Evolutionary conservation across 2,329 filamentous ascomycete species (phyloP).

Genomic region (Xylaria sp.): DNA sequence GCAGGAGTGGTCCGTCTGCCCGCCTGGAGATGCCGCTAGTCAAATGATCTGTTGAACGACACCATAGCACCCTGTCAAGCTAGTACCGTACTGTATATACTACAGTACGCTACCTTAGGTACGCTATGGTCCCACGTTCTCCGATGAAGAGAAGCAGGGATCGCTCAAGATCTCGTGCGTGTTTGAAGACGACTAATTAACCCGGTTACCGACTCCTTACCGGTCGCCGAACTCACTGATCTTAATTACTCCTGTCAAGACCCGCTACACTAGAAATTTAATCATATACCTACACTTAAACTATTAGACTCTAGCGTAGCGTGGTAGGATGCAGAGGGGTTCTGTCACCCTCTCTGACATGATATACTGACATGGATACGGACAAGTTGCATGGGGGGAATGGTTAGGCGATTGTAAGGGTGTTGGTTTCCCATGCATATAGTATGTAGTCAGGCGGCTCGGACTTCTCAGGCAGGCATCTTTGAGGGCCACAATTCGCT

Average conservation of each 20-base stretch:
- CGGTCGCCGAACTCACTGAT: not conserved
- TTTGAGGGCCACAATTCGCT: slow-evolving; percentile 8
- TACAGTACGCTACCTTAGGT: not conserved
- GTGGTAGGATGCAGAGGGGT: not conserved
- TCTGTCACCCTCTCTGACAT: not conserved
- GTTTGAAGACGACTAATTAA: slow-evolving; percentile 16
- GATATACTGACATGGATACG: slow-evolving; percentile 8
- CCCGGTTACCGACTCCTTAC: slow-evolving; percentile 7
- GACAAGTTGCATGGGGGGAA: slow-evolving; percentile 7
- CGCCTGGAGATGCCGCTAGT: slow-evolving; percentile 29
- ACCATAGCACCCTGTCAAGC: slow-evolving; percentile 1
- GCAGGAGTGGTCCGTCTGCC: slow-evolving; percentile 23
- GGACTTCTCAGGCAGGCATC: slow-evolving; percentile 14
- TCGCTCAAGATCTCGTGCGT: slow-evolving; percentile 7
- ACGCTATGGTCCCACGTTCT: not conserved
- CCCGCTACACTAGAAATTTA: slow-evolving; percentile 14
- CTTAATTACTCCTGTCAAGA: slow-evolving; percentile 19
- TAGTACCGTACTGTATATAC: not conserved
- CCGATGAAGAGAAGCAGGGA: slow-evolving; percentile 7
- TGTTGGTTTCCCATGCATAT: slow-evolving; percentile 19
- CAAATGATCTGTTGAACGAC: slow-evolving; percentile 13
- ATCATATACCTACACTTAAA: not conserved
- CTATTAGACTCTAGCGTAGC: not conserved
- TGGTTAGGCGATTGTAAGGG: slow-evolving; percentile 1
- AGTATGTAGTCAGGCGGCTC: slow-evolving; percentile 20